phyloP scores from a whole-genome alignment of 768 basidiomycete species.

The Lactifluus hygrophoroides region DNA sequence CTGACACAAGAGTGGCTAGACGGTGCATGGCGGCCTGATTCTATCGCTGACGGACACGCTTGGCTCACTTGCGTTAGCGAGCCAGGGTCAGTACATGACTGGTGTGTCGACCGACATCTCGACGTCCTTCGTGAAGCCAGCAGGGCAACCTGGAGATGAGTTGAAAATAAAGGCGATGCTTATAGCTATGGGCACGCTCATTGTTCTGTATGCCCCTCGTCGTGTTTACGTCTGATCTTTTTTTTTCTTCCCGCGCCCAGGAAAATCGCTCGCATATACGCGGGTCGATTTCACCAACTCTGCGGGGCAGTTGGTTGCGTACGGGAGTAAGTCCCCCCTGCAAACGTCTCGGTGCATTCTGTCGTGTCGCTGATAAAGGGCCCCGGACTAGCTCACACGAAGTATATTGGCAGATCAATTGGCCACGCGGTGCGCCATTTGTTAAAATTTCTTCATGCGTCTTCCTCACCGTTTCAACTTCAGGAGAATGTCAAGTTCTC shows the following conservation, averaged over 20 bases:
- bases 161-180: conserved; percentile 56
- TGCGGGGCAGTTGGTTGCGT: conserved; percentile 64
- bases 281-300: conserved; percentile 66
- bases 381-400: conserved; percentile 61
- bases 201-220: background rate
- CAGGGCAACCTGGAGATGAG: conserved; percentile 60
- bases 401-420: conserved; percentile 68
- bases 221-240: background rate
- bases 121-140: conserved; percentile 69
- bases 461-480: conserved; percentile 19
- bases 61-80: conserved; percentile 76
- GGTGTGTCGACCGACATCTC: conserved; percentile 80
- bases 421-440: conserved; percentile 31
- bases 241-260: conserved; percentile 30
- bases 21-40: conserved; percentile 75
- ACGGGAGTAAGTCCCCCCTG: conserved; percentile 52
- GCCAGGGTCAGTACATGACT: conserved; percentile 79
- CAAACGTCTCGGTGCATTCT: background rate
- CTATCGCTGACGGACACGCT: conserved; percentile 77
- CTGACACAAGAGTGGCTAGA: conserved; percentile 24
- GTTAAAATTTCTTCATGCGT: conserved; percentile 31
- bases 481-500: conserved; percentile 75
- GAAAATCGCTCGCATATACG: conserved; percentile 74
- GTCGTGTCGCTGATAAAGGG: conserved; percentile 5
- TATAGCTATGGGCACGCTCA: conserved; percentile 53